Evolutionary conservation across 352 stramenopile genomes (phyloP), one percentile per base, ranked within the genome.

Genomic region (Globisporangium echinulatum): DNA sequence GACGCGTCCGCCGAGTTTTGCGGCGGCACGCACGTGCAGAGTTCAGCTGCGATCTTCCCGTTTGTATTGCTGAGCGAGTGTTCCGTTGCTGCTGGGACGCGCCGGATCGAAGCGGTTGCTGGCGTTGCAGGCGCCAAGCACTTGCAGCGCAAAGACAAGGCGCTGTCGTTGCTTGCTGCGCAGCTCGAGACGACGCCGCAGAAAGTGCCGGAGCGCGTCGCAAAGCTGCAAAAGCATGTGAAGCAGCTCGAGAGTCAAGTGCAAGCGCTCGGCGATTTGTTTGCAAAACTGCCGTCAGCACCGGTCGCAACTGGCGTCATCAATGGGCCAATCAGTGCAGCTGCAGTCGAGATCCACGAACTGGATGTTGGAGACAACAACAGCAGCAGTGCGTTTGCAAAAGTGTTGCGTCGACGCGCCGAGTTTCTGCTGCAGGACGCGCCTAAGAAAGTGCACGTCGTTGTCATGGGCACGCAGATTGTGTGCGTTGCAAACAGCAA

Each of bases 31-130:
- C 82, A 95, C 64, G 82, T 83, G 13, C 43, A 25, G 6, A 81
- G 79, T 56, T 58, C 72, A 7, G 58, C 56, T 13, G 66, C 71
- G 9, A 54, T 92, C 5, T 90, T 88, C 58, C 82, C 82, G 14
- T 90, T 94, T 55, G 82, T 77, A 19, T 64, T 95, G 48, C 57
- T 91, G 13, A 89, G 81, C 51, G 79, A 94, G 63, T 77, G 76
- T 49, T 93, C 80, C 3, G 82, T 95, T 10, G 81, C 85, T 25
- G 85, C 80, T 2, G 85, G 85, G 17, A 95, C 82, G 46, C 75
- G 85, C 19, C 84, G 84, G 38, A 79, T 94, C 40, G 81, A 92
- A 66, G 74, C 75, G 4, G 70, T 90, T 11, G 73, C 72, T 15
- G 80, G 75, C 11, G 54, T 79, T 3, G 74, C 84, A 37, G 77